Percentiles rank a stretch among this genome's conserved stretches.
Conservation (phyloP, 1,139 yeast species). For the Zhuliangozyma blackwelliae region DNA sequence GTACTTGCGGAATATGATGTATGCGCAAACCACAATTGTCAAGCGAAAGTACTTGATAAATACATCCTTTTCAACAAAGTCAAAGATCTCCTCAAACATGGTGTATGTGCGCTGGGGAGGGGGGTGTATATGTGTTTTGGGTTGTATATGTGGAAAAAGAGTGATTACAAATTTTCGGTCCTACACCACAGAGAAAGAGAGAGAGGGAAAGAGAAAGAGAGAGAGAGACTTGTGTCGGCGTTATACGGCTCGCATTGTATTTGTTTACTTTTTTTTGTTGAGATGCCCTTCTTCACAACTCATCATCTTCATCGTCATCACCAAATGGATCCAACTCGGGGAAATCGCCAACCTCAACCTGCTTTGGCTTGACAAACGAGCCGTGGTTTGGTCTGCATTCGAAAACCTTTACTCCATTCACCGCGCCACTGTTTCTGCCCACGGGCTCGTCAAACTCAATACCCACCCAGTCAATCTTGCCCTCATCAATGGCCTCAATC, state of each 20-base stretch:
- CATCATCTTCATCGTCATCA: conserved; percentile 34
- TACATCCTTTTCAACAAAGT: conserved; percentile 32
- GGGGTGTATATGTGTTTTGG: neutral
- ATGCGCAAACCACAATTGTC: conserved; percentile 30
- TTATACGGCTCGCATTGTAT: no score
- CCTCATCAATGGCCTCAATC: conserved; percentile 53
- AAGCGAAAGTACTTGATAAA: conserved; percentile 38
- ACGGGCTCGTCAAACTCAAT: conserved; percentile 49
- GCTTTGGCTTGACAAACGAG: conserved; percentile 47
- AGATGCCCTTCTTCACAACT: conserved; percentile 5
- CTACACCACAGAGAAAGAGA: no score
- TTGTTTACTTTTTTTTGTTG: no score
- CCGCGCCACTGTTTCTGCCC: conserved; percentile 41
- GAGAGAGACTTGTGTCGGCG: no score
- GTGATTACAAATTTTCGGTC: no score
- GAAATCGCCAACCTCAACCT: conserved; percentile 51
- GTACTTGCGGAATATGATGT: conserved; percentile 32
- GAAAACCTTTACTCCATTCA: conserved; percentile 32
- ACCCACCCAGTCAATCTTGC: conserved; percentile 45
- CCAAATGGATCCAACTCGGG: conserved; percentile 43
- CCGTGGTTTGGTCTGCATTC: conserved; percentile 40
- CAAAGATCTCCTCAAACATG: conserved; percentile 34
- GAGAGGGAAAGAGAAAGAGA: no score
- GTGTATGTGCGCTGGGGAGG: conserved; percentile 4
- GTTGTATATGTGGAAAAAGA: no score